Conservation (phyloP, 495 filamentous ascomycete genomes). For the Sordaria brevicollis region DNA sequence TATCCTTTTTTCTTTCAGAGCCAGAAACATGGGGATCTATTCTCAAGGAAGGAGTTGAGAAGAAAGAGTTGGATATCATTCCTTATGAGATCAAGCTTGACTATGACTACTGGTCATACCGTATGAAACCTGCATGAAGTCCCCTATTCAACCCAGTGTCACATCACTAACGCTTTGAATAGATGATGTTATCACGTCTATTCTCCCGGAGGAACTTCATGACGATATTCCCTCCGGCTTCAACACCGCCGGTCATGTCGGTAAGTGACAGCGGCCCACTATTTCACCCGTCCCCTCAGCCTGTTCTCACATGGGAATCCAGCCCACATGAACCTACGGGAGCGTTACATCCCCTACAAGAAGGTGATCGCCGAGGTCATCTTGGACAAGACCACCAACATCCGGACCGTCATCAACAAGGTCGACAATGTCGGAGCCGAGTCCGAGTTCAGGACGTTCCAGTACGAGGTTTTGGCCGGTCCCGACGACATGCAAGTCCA, state of each 20-base stretch:
- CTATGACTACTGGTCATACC: slow-evolving; percentile 79
- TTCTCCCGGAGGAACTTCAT: slow-evolving; percentile 54
- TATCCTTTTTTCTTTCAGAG: slow-evolving; percentile 37
- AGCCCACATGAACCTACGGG: slow-evolving; percentile 84
- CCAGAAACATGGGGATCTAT: slow-evolving; percentile 61
- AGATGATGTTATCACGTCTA: slow-evolving; percentile 74
- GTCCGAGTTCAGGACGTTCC: slow-evolving; percentile 85
- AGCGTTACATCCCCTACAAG: slow-evolving; percentile 71
- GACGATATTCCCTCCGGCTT: slow-evolving; percentile 80
- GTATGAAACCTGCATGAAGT: slow-evolving; percentile 36
- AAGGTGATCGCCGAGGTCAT: slow-evolving; percentile 72
- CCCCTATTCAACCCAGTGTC: not conserved
- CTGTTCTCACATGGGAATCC: not conserved
- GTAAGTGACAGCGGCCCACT: slow-evolving; percentile 35
- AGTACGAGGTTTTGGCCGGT: slow-evolving; percentile 83
- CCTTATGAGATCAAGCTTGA: slow-evolving; percentile 66
- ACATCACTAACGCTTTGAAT: slow-evolving; percentile 1
- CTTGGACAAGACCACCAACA: slow-evolving; percentile 68
- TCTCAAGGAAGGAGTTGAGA: slow-evolving; percentile 56
- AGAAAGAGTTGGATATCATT: slow-evolving; percentile 53
- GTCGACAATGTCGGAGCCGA: slow-evolving; percentile 73
- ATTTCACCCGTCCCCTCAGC: not conserved
- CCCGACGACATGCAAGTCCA: slow-evolving; percentile 70
- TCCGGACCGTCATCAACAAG: slow-evolving; percentile 93
- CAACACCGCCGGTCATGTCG: slow-evolving; percentile 78